Evolutionary conservation across 1,284 basidiomycete species (phyloP), one percentile per base, ranked within the genome.

Genomic region (Austroboletus niveus): DNA sequence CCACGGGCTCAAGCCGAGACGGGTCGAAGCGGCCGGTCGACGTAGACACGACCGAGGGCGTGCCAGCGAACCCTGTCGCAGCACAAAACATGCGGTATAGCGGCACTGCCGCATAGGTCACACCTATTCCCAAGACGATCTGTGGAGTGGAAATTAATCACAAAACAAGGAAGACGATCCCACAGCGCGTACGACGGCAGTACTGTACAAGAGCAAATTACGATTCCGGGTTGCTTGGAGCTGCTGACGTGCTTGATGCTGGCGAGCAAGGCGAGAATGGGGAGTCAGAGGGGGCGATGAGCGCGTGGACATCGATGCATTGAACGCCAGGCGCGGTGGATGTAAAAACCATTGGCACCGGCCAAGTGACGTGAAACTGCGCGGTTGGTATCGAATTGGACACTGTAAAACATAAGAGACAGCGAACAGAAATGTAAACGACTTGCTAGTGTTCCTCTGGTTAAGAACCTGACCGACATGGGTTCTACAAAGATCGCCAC

Each of bases 71-170:
- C 2, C 97, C 97, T 1, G 97, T 99, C 2, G 94, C 93, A 2
- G 94, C 89, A 69, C 97, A 99, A 75, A 99, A 99, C 65, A 94
- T 94, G 46, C 97, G 87, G 72, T 99, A 99, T 5, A 98, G 79
- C 0, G 97, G 97, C 1, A 99, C 97, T 31, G 97, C 92, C 17
- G 97, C 96, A 69, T 99, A 99, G 8, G 92, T 92, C 36, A 89
- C 78, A 8, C 96, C 96, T 1, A 92, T 72, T 1, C 85, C 88
- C 27, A 90, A 64, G 30, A 98, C 73, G 51, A 98, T 85, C 87
- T 94, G 54, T 8, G 3, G 24, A 42, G 24, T 11, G 32, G n/a
- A 45, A 43, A 44, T 54, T 35, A 59, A 45, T 14, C 12, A n/a
- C 29, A 22, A 10, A 1, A 27, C n/a, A 20, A 53, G 35, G 12